Base-by-base conservation (phyloP, 257 asterid species). In the Handroanthus guayacan region DNA sequence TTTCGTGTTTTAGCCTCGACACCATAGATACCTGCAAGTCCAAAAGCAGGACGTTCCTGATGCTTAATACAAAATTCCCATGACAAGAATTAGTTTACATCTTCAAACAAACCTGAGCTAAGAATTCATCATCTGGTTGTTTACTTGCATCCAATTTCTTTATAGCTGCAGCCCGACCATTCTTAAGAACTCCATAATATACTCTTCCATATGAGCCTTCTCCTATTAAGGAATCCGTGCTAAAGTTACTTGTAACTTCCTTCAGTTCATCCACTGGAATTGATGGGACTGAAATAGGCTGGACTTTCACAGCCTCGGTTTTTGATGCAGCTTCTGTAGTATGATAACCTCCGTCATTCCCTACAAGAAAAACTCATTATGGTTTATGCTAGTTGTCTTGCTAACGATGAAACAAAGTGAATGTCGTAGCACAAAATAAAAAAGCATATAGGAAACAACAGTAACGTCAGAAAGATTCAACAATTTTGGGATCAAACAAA, bases 201-300 rank as follows among this genome's bases (percentile, higher is more conserved):
- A 93, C 98, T 85, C 96, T 86, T 77, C 98, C 98, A 69, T 93
- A 93, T 11, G 98, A 93, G 63, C 98, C 98, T 77, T 93, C 98
- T 25, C 98, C 98, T 65, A 93, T 89, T 71, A 93, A 83, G 51
- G 95, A 76, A 63, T 84, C 83, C 0, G 88, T 82, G 71, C 92
- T 84, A 61, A 91, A 93, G 82, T 87, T 93, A 57, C 84, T 82
- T 1, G 98, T 87, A 62, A 88, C 86, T 52, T 93, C 98, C 88
- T 78, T 93, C 74, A 93, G 72, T 80, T 91, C 97, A 70, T 89
- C 97, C 48, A 88, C 91, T 20, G 90, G 81, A 74, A 93, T 84
- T 38, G 92, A 82, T 4, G 96, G 97, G 67, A 93, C 92, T 55
- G 88, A 86, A 71, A 93, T 86, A 56, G 94, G 94, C 84, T 85